Evolutionary conservation across 2,329 filamentous ascomycete species (phyloP), one percentile per base, ranked within the genome.

Genomic region (Exophiala calicioides): DNA sequence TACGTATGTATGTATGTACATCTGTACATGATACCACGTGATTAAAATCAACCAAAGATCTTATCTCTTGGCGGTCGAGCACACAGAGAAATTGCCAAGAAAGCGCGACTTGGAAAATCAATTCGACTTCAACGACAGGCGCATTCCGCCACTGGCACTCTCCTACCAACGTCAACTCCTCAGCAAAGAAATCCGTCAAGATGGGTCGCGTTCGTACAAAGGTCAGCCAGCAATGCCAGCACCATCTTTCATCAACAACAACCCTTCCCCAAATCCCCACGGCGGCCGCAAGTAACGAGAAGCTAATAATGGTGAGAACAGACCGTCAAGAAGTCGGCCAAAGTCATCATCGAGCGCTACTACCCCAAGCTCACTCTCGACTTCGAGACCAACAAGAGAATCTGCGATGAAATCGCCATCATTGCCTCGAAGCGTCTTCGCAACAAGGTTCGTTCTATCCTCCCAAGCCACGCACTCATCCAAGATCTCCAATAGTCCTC

Each of bases 341-440:
- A 98, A 88, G 90, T 96, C 83, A 91, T 97, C 80, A 97, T 98
- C 78, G 90, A 96, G 86, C 84, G 87, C 63, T 94, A 93, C 82
- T 94, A 95, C 80, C 93, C 93, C 71, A 90, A 89, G 78, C 82
- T 98, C 74, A 96, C 90, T 60, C 88, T 97, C 70, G 93, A 98
- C 81, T 98, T 98, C 80, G 93, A 98, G 86, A 95, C 88, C 84
- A 96, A 96, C 87, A 96, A 96, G 88, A 83, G 90, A 68, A 94
- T 97, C 69, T 97, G 93, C 81, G 93, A 97, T 90, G 93, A 98
- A 80, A 93, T 98, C 67, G 93, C 93, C 70, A 95, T 98, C 76
- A 98, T 98, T 72, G 89, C 93, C 65, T 94, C 87, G 67, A 98
- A 98, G 88, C 86, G 94, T 72, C 86, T 98, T 68, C 86, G 93